Conservation (phyloP, 495 filamentous ascomycete genomes). For the Viridothelium virens region DNA sequence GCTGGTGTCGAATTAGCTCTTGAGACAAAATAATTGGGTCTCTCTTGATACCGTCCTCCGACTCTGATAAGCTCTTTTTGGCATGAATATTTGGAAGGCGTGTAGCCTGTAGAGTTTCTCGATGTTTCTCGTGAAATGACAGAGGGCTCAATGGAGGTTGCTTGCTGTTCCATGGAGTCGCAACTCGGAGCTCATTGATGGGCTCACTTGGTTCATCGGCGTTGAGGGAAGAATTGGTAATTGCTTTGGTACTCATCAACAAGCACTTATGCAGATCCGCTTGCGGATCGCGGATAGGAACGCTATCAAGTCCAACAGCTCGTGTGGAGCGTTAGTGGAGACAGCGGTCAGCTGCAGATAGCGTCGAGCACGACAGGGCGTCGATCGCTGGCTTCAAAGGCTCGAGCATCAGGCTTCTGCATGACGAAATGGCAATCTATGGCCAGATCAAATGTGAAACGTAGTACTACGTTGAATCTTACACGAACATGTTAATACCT, state of each 20-base stretch:
- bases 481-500: background rate
- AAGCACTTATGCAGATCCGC: background rate
- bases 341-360: background rate
- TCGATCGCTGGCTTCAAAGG: slow-evolving; percentile 8
- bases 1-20: background rate
- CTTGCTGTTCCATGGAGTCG: background rate
- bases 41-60: background rate
- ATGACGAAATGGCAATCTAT: background rate
- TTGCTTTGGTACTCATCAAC: background rate
- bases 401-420: slow-evolving; percentile 7
- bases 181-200: background rate
- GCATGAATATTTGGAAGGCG: background rate
- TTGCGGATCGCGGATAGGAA: background rate
- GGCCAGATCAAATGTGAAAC: background rate
- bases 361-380: background rate
- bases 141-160: background rate
- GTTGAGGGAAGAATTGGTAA: background rate
- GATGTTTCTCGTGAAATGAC: background rate
- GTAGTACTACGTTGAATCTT: background rate
- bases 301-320: background rate
- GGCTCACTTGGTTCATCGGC: background rate
- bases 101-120: background rate
- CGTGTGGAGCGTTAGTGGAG: background rate
- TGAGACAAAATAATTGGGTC: background rate
- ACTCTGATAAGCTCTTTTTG: background rate